Percentiles rank a stretch among this genome's conserved stretches.
Conservation (phyloP, 2,329 filamentous ascomycete genomes). For the Endocalyx cinctus region DNA sequence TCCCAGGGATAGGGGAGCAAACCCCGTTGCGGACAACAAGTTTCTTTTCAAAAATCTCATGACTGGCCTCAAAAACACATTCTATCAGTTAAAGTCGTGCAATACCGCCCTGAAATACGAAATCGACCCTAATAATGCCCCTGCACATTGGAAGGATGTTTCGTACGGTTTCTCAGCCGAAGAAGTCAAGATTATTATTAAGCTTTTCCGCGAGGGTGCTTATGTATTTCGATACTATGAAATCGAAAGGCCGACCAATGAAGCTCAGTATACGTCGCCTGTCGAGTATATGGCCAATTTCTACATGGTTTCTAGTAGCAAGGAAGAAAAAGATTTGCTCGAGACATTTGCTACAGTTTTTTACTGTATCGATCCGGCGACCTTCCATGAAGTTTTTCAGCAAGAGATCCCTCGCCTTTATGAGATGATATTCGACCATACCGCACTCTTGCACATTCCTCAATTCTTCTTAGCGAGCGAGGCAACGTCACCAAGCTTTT, state of each 20-base stretch:
- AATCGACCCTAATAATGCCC: slow-evolving; percentile 74
- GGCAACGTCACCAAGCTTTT: slow-evolving; percentile 94
- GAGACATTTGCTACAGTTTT: slow-evolving; percentile 98
- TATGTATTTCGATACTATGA: slow-evolving; percentile 97
- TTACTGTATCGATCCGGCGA: slow-evolving; percentile 95
- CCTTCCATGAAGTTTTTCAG: slow-evolving; percentile 97
- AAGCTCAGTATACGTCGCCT: slow-evolving; percentile 72
- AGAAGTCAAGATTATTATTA: slow-evolving; percentile 93
- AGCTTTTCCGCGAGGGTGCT: slow-evolving; percentile 93
- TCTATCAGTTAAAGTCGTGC: slow-evolving; percentile 89
- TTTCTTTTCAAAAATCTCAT: slow-evolving; percentile 96
- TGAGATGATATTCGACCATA: slow-evolving; percentile 96
- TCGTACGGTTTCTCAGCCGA: slow-evolving; percentile 96
- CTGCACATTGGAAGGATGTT: slow-evolving; percentile 89
- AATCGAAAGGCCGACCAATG: slow-evolving; percentile 70
- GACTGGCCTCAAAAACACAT: slow-evolving; percentile 92
- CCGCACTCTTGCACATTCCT: slow-evolving; percentile 86
- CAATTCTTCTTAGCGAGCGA: slow-evolving; percentile 99
- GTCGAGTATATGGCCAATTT: slow-evolving; percentile 93
- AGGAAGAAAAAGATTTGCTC: slow-evolving; percentile 94
- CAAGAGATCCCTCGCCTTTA: slow-evolving; percentile 96
- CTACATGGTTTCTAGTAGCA: slow-evolving; percentile 88
- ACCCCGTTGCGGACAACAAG: slow-evolving; percentile 94
- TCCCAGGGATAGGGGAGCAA: slow-evolving; percentile 78
- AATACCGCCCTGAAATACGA: slow-evolving; percentile 71